Evolutionary conservation across 2,329 filamentous ascomycete genomes (phyloP).

Genomic region (Dactylonectria estremocensis): DNA sequence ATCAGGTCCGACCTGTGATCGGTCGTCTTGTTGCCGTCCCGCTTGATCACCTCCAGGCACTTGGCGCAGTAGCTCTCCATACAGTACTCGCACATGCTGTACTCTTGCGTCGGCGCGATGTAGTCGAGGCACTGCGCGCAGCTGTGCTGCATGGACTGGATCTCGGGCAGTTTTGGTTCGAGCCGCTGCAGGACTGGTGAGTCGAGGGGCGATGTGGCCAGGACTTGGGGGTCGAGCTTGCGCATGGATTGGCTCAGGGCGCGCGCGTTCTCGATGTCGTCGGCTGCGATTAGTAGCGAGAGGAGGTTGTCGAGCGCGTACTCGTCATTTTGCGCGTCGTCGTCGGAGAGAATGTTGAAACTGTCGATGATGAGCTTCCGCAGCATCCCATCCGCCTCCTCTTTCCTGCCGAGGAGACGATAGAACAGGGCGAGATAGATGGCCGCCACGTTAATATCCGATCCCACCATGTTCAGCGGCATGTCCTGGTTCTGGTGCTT

Average conservation of each 20-base stretch:
- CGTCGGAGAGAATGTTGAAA: conserved; percentile 57
- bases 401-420: conserved; percentile 49
- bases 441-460: conserved; percentile 59
- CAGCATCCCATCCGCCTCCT: conserved; percentile 50
- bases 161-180: conserved; percentile 56
- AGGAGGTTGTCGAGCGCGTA: conserved; percentile 60
- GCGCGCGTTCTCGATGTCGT: conserved; percentile 55
- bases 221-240: conserved; percentile 50
- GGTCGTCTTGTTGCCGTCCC: conserved; percentile 49
- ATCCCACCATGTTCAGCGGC: conserved; percentile 58
- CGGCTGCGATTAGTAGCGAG: conserved; percentile 56
- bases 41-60: conserved; percentile 53
- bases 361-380: conserved; percentile 55
- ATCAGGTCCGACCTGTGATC: conserved; percentile 50
- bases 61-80: conserved; percentile 57
- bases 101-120: conserved; percentile 50
- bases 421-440: conserved; percentile 59
- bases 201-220: conserved; percentile 47
- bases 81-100: conserved; percentile 56
- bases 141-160: conserved; percentile 52
- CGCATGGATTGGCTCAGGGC: conserved; percentile 59
- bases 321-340: conserved; percentile 59
- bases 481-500: conserved; percentile 58
- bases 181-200: conserved; percentile 48
- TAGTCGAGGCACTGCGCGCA: conserved; percentile 58